Conservation (phyloP, 148 eudicot genomes). For the Dianthus caryophyllus region DNA sequence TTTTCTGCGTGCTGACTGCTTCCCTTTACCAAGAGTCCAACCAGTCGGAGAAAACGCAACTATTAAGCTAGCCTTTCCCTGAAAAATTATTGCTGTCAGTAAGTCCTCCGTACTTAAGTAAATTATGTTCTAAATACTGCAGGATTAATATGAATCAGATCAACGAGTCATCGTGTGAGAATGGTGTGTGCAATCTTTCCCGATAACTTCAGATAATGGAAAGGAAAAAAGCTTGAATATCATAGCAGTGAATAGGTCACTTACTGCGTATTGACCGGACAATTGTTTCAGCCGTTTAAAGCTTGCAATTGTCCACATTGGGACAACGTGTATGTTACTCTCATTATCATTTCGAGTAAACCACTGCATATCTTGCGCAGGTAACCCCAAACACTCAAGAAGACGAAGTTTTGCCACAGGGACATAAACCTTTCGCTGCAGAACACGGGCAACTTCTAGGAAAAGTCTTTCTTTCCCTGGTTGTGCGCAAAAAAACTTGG, state of each 20-base stretch:
- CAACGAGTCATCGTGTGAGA: not conserved
- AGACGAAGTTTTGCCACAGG: slow-evolving; percentile 73
- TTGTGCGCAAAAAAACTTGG: not conserved
- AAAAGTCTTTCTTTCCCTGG: slow-evolving; percentile 90
- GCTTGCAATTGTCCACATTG: slow-evolving; percentile 94
- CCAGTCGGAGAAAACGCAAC: slow-evolving; percentile 97
- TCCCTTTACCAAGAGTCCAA: slow-evolving; percentile 89
- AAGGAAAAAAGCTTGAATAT: slow-evolving; percentile 2
- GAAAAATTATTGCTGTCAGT: slow-evolving; percentile 22
- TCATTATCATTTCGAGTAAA: slow-evolving; percentile 68
- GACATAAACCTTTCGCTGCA: slow-evolving; percentile 65
- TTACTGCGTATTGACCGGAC: slow-evolving; percentile 70
- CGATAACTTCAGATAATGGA: slow-evolving; percentile 3
- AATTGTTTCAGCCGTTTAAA: slow-evolving; percentile 80
- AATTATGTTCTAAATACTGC: not conserved
- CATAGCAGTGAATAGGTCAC: slow-evolving; percentile 13
- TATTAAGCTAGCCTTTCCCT: slow-evolving; percentile 73
- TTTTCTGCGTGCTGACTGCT: slow-evolving; percentile 76
- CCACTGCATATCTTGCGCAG: slow-evolving; percentile 80
- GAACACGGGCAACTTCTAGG: slow-evolving; percentile 80
- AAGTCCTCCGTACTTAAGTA: not conserved
- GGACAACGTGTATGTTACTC: slow-evolving; percentile 92
- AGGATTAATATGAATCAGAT: slow-evolving; percentile 5
- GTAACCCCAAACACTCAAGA: slow-evolving; percentile 72
- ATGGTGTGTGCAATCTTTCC: not conserved